A percentile compares a stretch with the other conserved stretches of the same genome.
Evolutionary conservation across 2,329 filamentous ascomycete species (phyloP).

Genomic region (Diplodia sapinea): DNA sequence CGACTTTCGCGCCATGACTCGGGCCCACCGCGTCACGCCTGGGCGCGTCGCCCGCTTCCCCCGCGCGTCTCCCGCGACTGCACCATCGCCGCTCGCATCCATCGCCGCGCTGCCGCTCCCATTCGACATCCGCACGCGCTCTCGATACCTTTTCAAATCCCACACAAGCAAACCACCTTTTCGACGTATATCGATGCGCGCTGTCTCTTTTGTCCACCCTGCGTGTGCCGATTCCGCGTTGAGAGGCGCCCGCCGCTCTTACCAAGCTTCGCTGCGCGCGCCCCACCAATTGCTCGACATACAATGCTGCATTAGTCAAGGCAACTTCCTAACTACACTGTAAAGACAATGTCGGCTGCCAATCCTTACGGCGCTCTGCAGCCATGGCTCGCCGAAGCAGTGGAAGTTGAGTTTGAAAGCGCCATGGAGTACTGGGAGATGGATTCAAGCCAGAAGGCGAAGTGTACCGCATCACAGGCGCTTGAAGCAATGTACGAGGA

Average conservation of each 20-base stretch:
- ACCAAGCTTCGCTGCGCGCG: neutral
- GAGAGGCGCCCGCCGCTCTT: neutral
- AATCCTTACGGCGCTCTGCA: neutral
- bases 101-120: neutral
- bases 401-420: constrained; percentile 10
- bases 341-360: neutral
- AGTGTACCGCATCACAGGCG: neutral
- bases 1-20: neutral
- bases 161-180: neutral
- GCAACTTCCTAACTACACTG: neutral
- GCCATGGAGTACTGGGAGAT: neutral
- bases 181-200: neutral
- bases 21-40: neutral
- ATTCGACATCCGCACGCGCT: neutral
- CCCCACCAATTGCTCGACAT: neutral
- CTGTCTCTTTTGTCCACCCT: neutral
- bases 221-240: neutral
- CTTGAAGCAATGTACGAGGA: constrained; percentile 40
- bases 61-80: constrained; percentile 14
- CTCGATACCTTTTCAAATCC: neutral
- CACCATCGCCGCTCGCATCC: neutral
- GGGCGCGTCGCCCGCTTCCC: constrained; percentile 18
- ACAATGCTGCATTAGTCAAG: neutral
- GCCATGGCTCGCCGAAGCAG: constrained; percentile 1
- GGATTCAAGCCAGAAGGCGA: neutral